Base-by-base conservation (phyloP, 805 yeast genomes). In the Cyberlindnera sargentensis region DNA sequence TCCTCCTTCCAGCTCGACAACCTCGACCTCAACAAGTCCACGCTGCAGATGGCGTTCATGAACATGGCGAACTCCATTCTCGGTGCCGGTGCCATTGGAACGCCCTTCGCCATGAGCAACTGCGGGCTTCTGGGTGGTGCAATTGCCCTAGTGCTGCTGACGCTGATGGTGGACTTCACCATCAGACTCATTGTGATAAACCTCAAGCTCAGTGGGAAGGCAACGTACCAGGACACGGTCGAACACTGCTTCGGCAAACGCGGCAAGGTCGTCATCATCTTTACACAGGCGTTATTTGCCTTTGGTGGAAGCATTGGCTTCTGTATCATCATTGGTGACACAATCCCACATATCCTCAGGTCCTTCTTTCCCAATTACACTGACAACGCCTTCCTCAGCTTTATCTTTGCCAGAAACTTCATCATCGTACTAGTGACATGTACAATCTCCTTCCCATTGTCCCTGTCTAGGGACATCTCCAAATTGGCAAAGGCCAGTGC, bases 21-120 rank as follows among this genome's bases (percentile, higher is more conserved):
- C 32, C 36, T 51, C 11, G 48, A 37, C 15, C 76, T 34, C n/a
- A 20, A 38, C 23, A 77, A 76, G 51, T 77, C 85, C 2, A 73
- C 71, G 34, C 71, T 90, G 73, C 76, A 74, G 45, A 84, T 84
- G 87, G 97, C 97, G 5, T 89, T 90, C 57, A 85, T 90, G 95
- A 91, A 91, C 63, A 89, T 90, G 95, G 95, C 96, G 8, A 90
- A 90, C 63, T 83, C 95, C 20, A 91, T 91, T 47, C 70, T 91
- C 6, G 98, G 98, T 0, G 97, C 98, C 0, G 98, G 98, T 6
- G 86, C 91, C 42, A 87, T 91, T 30, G 96, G 97, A 2, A 95
- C 89, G 50, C 95, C 98, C 2, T 84, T 81, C 50, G 96, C 97
- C 0, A 78, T 90, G 55, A 70, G 74, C 37, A 86, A 89, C 54